Base-by-base conservation (phyloP, 2,329 filamentous ascomycete genomes). In the Hypoxylon sp. region DNA sequence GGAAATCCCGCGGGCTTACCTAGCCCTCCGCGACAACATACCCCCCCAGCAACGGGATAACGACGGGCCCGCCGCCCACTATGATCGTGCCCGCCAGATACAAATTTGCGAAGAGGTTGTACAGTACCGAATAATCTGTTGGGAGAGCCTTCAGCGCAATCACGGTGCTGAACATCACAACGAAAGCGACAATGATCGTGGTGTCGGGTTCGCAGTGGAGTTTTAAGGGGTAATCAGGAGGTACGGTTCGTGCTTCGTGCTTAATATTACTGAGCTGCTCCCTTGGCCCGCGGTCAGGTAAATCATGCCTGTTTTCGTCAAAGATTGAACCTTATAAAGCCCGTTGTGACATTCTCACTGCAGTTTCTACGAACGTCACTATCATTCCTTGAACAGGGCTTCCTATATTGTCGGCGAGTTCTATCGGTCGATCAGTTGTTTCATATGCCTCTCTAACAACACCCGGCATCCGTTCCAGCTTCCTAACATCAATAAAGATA, bases 41-140 rank as follows among this genome's bases (percentile, higher is more conserved):
- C 62, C 87, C 83, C 17, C 86, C 80, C 1, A 90, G 78, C 0
- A 90, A 80, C 0, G 88, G 87, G 46, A 90, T 89, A 0, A 90
- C 87, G 0, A 89, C 87, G 0, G 87, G 87, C 0, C 87, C 87
- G 2, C 87, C 87, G 3, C 87, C 87, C 51, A 89, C 87, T 66
- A 88, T 89, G 59, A 89, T 84, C 1, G 90, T 92, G 0, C 90
- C 90, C 0, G 90, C 90, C 0, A 92, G 85, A 70, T 89, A 92
- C 77, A 93, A 85, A 74, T 91, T 92, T 4, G 88, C 81, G 69
- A 93, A 92, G 22, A 93, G 82, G 49, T 84, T 80, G 68, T 87
- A 87, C 0, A 83, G 75, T 0, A 87, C 76, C 0, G 85, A 80
- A 0, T 76, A 76, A 8, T 72, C 43, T 0, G 75, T 60, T 49